Base-by-base conservation (phyloP, 345 rosid species). In the Gossypium bickii region DNA sequence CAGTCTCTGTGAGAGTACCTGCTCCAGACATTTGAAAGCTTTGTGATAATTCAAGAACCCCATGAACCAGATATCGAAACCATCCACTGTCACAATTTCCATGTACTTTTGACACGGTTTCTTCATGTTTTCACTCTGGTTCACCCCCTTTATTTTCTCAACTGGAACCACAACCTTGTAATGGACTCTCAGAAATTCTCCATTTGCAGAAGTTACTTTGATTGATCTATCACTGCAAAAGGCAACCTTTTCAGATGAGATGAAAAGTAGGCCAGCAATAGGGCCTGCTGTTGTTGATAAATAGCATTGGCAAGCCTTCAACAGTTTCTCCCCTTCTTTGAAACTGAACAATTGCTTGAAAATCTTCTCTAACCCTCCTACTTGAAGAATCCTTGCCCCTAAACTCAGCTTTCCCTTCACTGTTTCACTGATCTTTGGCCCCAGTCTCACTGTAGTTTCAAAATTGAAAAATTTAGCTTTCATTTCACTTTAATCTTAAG, bases 41-140 rank as follows among this genome's bases (percentile, higher is more conserved):
- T 86, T 93, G 78, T 89, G 87, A 66, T 86, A 82, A 74, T 88
- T 92, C 44, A 85, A 62, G 85, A 94, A 92, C 1, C 98, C 98
- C 93, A 94, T 89, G 61, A 94, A 90, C 97, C 97, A 92, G 90
- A 94, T 92, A 71, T 94, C 97, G 49, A 87, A 92, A 73, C 57
- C 73, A 72, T 94, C 97, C 2, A 81, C 85, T 0, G 97, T 94
- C 10, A 81, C 85, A 24, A 92, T 70, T 78, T 93, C 89, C 24
- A 89, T 77, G 79, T 86, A 90, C 84, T 93, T 90, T 44, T 90
- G 82, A 8, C 92, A 86, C 58, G 93, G 93, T 41, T 82, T 87
- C 89, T 90, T 81, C 56, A 63, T 78, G 76, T 88, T 87, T 73
- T 79, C 81, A 44, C 87, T 84, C 38, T 80, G 86, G 77, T 86